Evolutionary conservation across 2,329 filamentous ascomycete genomes (phyloP), one percentile per base, ranked within the genome.

Genomic region (Leptographium procerum): DNA sequence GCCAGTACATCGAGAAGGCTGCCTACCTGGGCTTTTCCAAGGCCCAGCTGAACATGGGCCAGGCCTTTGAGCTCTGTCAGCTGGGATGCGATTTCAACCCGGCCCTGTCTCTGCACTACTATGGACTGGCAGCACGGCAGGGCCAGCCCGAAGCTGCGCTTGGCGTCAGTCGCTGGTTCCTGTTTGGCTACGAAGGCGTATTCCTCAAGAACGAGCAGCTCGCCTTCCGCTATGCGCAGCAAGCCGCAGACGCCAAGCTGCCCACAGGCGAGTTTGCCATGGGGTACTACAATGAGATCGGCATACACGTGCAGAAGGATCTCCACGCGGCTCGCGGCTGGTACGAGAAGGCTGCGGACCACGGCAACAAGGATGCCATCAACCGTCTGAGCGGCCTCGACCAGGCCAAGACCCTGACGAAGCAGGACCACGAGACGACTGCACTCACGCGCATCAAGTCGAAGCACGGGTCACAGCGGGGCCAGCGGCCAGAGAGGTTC

Each of bases 221-320:
- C 54, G 92, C 94, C 8, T 99, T 89, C 72, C 87, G 84, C 56
- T 97, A 96, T 68, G 94, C 94, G 1, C 84, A 92, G 65, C 83
- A 92, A 64, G 94, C 94, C 13, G 92, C 94, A 10, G 78, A 83
- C 55, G 82, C 85, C 45, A 91, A 91, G 58, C 79, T 97, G 54
- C 80, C 90, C 0, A 97, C 91, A 0, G 94, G 91, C 54, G 91
- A 97, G 70, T 99, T 99, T 68, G 94, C 94, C 29, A 83, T 99
- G 77, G 92, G 92, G 13, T 99, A 99, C 72, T 99, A 97, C 74
- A 84, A 94, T 69, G 94, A 99, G 70, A 95, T 99, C 65, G 94
- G 94, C 64, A 95, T 99, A 69, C 86, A 91, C 68, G 88, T 95
- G 28, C 82, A 84, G n/a, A 87, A 89, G 63, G 89, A 92, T 68